Evolutionary conservation across 208 protist species (phyloP), one percentile per base, ranked within the genome.

Genomic region (Spongospora subterranea): DNA sequence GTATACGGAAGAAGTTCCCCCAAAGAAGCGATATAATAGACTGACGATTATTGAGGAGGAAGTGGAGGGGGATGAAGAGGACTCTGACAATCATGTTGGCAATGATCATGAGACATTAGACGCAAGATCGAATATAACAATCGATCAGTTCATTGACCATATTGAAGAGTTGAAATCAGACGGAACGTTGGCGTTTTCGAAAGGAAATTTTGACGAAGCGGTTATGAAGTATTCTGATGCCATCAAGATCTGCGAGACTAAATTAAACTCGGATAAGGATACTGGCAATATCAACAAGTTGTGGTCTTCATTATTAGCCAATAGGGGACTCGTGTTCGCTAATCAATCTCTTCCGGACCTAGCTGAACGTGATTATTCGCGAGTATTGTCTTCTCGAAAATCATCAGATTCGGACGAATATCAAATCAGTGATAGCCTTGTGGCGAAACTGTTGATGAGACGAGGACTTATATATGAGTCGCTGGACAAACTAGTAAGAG

Each of bases 21-120:
- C 54, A 17, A 29, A 65, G 20, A 29, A 65, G 29, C 54, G 54
- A 65, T 65, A 32, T 29, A 65, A 17, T 32, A 82, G 71, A 43
- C 71, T 82, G n/a, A 82, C 6, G 13, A 82, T 82, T 43, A n/a
- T 82, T 43, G 71, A 82, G n/a, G 71, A 39, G 6, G 71, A 82
- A 35, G 71, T 40, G 17, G 71, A 82, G 6, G 71, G n/a, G 6
- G 71, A 82, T 45, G 71, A 82, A 13, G 71, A 13, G n/a, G n/a
- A n/a, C n/a, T n/a, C n/a, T n/a, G n/a, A n/a, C n/a, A n/a, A n/a
- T n/a, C n/a, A n/a, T n/a, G n/a, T n/a, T n/a, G n/a, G n/a, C n/a
- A n/a, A n/a, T n/a, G n/a, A n/a, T n/a, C n/a, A n/a, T n/a, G n/a
- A n/a, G n/a, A n/a, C n/a, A n/a, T n/a, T n/a, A n/a, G n/a, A n/a